Evolutionary conservation across 2,329 filamentous ascomycete species (phyloP), one percentile per base, ranked within the genome.

Genomic region (Cercospora canescens): DNA sequence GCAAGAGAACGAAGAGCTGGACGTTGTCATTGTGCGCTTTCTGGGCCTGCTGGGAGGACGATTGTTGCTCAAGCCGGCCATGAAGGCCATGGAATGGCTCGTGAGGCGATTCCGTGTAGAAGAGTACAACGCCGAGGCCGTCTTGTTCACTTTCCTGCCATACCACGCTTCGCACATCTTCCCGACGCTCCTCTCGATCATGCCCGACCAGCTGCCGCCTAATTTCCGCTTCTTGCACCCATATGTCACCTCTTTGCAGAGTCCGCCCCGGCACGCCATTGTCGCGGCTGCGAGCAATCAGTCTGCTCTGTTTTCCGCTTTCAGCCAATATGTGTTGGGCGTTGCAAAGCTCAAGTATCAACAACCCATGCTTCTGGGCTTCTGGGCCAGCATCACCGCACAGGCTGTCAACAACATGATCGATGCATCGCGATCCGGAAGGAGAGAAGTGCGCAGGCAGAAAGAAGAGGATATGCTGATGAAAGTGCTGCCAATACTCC

Each of bases 81-180:
- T 97, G 62, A 96, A 96, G 80, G 89, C 94, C 16, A 85, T 98
- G 39, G 96, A 99, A 82, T 99, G 95, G 95, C 85, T 99, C 55
- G 87, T 99, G 62, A 86, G 95, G 75, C 86, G 94, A 74, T 99
- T 98, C 76, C 96, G 94, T 72, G 88, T 96, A 60, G 95, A 99
- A 77, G 92, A 98, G 78, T 90, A 93, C 80, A 98, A 97, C 78
- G 94, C 92, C 4, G 83, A 87, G 3, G 86, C 86, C 35, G 81
- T 97, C 14, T 83, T 98, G 50, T 86, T 94, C 71, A 92, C 94
- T 2, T 98, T 98, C 77, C 84, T 99, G 5, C 95, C 95, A 1
- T 98, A 97, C 79, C 94, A 99, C 78, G 89, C 89, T 7, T 90
- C 92, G 34, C 91, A 91, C 6, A 88, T 92, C 14, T 99, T 99